Conservation (phyloP, 129 eudicot genomes). For the Escallonia herrerae region DNA sequence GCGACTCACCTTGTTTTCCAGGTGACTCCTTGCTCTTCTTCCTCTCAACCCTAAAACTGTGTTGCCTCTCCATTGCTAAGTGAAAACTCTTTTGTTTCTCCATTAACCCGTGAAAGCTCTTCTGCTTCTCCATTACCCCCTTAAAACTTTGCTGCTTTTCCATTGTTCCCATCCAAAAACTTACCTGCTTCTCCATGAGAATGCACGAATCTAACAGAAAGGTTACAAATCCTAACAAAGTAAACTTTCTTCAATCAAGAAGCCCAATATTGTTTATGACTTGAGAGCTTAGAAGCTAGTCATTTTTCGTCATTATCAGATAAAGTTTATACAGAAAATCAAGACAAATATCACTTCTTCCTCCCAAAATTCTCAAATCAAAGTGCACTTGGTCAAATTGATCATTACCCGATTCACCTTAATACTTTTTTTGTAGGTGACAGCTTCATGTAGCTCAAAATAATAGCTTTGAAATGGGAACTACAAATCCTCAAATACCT, state of each 20-base stretch:
- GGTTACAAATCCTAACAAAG: conserved; percentile 1
- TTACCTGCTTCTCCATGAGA: conserved; percentile 23
- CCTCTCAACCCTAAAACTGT: too few species aligned
- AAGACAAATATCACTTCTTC: neutral
- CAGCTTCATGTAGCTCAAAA: neutral
- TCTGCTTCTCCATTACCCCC: conserved; percentile 48
- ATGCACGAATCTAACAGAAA: conserved; percentile 6
- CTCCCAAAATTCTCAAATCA: neutral
- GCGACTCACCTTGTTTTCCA: too few species aligned
- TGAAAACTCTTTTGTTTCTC: conserved; percentile 70
- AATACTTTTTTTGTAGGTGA: neutral
- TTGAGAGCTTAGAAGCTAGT: conserved; percentile 5
- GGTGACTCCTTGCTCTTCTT: too few species aligned
- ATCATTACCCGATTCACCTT: conserved; percentile 6
- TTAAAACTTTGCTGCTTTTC: conserved; percentile 48
- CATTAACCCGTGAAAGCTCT: conserved; percentile 41
- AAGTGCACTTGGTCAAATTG: neutral
- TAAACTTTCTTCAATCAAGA: neutral
- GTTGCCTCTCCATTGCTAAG: too few species aligned
- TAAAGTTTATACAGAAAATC: neutral
- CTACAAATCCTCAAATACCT: neutral
- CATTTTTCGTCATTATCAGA: conserved; percentile 13
- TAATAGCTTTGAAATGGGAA: neutral
- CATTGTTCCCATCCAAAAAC: conserved; percentile 29
- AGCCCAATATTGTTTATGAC: neutral